Evolutionary conservation across 768 basidiomycete species (phyloP).

Genomic region (Galerina sulciceps): DNA sequence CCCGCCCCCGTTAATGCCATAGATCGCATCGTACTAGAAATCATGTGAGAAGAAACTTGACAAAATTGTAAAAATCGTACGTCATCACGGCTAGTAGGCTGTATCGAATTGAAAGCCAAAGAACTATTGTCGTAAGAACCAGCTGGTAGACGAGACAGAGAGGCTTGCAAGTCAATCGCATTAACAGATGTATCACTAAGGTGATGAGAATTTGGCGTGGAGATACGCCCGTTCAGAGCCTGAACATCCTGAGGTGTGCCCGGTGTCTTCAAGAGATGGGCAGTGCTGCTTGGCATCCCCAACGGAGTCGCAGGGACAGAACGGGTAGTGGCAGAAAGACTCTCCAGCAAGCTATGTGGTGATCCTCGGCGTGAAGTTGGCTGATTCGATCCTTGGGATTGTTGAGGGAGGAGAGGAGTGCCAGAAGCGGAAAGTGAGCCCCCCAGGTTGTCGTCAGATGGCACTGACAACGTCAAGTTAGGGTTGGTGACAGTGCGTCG

Average conservation of each 20-base stretch:
- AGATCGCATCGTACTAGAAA: conserved; percentile 62
- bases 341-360: conserved; percentile 68
- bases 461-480: conserved; percentile 63
- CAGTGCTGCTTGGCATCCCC: conserved; percentile 51
- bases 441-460: conserved; percentile 49
- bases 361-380: conserved; percentile 76
- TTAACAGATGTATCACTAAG: conserved; percentile 55
- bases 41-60: conserved; percentile 25
- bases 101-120: conserved; percentile 58
- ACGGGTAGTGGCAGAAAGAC: conserved; percentile 63
- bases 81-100: conserved; percentile 56
- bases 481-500: conserved; percentile 80
- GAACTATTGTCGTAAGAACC: conserved; percentile 60
- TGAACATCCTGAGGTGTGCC: conserved; percentile 70
- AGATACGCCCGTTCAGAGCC: conserved; percentile 64
- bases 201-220: conserved; percentile 49
- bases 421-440: conserved; percentile 60
- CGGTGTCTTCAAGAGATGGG: conserved; percentile 66
- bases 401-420: conserved; percentile 68
- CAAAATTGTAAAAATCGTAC: conserved; percentile 37
- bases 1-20: conserved; percentile 50
- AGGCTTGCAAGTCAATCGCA: conserved; percentile 66
- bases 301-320: conserved; percentile 87
- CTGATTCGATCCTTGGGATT: conserved; percentile 56
- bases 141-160: conserved; percentile 69